A percentile compares a stretch with the other conserved stretches of the same genome.
These are phyloP conservation scores for Liriodendron chinense DNA, from an alignment of 164 flowering plant species.

Conservation along the genomic window DNA sequence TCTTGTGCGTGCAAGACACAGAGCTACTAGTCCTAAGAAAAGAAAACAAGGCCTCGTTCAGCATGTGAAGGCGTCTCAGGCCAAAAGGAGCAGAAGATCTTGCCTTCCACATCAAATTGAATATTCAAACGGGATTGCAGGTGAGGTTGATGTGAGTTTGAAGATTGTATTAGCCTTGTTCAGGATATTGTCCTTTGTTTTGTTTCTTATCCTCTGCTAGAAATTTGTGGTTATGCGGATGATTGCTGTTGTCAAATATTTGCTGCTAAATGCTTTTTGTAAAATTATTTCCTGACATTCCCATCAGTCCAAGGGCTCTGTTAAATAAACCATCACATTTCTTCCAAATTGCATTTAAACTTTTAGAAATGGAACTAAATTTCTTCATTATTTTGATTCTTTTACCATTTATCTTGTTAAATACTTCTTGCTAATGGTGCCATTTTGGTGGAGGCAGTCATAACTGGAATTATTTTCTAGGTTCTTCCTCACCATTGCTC, in stretches of 20 bases:
- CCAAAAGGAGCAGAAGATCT: background rate
- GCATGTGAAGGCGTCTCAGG: background rate
- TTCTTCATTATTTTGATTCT: too few relatives aligned
- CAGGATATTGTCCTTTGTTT: background rate
- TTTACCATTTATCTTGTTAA: too few relatives aligned
- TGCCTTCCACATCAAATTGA: background rate
- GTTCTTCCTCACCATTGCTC: too few relatives aligned
- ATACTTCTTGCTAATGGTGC: too few relatives aligned
- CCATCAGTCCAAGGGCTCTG: too few relatives aligned
- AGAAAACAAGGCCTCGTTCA: background rate
- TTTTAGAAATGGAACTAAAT: too few relatives aligned
- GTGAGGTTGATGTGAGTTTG: background rate
- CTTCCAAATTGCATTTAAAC: too few relatives aligned
- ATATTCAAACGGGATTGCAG: background rate
- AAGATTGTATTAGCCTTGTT: background rate
- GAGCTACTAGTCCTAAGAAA: background rate
- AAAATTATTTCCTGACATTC: too few relatives aligned
- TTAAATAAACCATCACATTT: too few relatives aligned
- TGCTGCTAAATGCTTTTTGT: too few relatives aligned
- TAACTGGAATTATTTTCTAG: too few relatives aligned
- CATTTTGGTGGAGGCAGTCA: too few relatives aligned
- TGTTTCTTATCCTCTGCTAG: background rate
- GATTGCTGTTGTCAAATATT: background rate
- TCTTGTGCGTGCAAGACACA: background rate
- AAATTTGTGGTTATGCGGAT: background rate